Evolutionary conservation across 768 basidiomycete genomes (phyloP), one percentile per base, ranked within the genome.

Genomic region (Fistulinella prunicolor): DNA sequence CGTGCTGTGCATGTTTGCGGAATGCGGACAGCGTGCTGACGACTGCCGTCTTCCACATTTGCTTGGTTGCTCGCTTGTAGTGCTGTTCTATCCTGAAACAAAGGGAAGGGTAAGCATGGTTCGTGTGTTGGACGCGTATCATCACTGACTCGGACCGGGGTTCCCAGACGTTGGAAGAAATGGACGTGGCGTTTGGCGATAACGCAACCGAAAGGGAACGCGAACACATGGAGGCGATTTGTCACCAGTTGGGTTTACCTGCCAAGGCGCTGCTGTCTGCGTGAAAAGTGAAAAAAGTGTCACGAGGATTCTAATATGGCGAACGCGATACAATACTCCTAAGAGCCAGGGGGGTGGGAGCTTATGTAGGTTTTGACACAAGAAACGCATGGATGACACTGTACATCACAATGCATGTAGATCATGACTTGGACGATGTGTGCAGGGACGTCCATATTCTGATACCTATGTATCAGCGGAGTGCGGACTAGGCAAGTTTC

Each of bases 111-210:
- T 68, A 20, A 56, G 65, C 55, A 23, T 8, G 9, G 46, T n/a
- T 28, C 5, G 9, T 21, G 30, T 26, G 17, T 23, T 14, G 29
- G 3, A 29, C 24, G n/a, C 9, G 20, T 28, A 24, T 30, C 3
- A 13, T 26, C 4, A 13, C 44, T 54, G 13, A 60, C 13, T 10
- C 21, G 34, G 19, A 21, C 28, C 9, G n/a, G 29, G 9, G n/a
- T n/a, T n/a, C n/a, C 4, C 36, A 69, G 67, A 67, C 67, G 1
- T 42, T 67, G 42, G 65, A 67, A 45, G 65, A 69, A 32, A 69
- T 67, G 67, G 59, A 67, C 24, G 58, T 55, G 3, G 61, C 59
- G 14, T 67, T 67, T 51, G 67, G 65, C 8, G 67, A 67, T 16
- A 55, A 57, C 12, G 46, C 60, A 38, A 51, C 63, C 9, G 64